Evolutionary conservation across 2,329 filamentous ascomycete genomes (phyloP).

Genomic region (Diaporthe velutina): DNA sequence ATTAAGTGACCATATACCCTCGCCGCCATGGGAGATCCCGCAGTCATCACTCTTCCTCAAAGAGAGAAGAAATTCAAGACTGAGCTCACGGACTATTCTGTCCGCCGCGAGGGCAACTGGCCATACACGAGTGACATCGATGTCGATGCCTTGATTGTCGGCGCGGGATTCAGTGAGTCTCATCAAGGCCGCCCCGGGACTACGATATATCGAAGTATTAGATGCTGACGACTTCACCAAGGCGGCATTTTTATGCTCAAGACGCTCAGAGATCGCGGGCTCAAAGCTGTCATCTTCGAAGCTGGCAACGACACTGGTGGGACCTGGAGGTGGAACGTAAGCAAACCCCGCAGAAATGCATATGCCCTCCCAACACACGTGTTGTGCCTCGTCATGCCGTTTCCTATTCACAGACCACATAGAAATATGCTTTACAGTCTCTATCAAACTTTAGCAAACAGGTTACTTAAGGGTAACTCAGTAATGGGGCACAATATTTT

Average conservation of each 20-base stretch:
- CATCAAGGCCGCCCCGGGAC: background rate
- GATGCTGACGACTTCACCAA: background rate
- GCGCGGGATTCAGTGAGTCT: constrained; percentile 58
- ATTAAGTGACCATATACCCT: background rate
- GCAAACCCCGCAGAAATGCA: background rate
- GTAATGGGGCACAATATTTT: background rate
- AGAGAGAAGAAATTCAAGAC: constrained; percentile 56
- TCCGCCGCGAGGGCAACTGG: constrained; percentile 48
- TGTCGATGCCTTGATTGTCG: constrained; percentile 59
- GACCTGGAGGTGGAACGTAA: constrained; percentile 66
- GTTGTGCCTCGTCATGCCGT: background rate
- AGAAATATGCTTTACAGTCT: no score
- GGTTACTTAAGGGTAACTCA: fast-evolving
- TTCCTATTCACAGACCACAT: no score
- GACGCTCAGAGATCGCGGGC: constrained; percentile 62
- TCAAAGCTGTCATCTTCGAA: constrained; percentile 64
- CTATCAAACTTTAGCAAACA: no score
- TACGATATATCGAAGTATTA: background rate
- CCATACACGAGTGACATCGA: constrained; percentile 58
- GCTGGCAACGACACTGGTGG: constrained; percentile 65
- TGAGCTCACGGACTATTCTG: constrained; percentile 54
- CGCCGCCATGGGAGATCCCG: constrained; percentile 42
- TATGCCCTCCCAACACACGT: background rate
- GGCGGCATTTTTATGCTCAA: constrained; percentile 65
- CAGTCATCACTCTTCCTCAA: background rate